These are phyloP conservation scores for Fraxinus pennsylvanica DNA, from an alignment of 257 asterid species.

Conservation along the genomic window DNA sequence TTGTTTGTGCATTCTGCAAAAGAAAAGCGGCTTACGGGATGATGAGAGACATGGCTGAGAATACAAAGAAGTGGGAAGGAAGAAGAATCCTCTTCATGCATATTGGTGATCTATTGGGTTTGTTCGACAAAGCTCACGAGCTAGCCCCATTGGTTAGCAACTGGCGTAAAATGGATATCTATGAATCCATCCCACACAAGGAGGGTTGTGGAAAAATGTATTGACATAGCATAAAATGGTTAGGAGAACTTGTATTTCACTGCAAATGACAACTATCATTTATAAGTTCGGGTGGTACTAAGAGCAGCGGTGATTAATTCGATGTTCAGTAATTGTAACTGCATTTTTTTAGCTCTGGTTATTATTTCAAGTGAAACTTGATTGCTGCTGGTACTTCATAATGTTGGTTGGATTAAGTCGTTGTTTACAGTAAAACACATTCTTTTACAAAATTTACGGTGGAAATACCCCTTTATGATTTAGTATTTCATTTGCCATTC, in stretches of 20 bases:
- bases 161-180: constrained; percentile 22
- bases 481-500: too few relatives aligned
- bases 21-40: constrained; percentile 33
- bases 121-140: constrained; percentile 76
- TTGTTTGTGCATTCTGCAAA: too few relatives aligned
- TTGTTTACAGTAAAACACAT: too few relatives aligned
- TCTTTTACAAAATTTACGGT: too few relatives aligned
- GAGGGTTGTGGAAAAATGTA: constrained; percentile 90
- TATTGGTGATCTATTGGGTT: constrained; percentile 86
- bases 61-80: constrained; percentile 86
- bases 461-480: too few relatives aligned
- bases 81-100: constrained; percentile 83
- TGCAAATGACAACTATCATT: neutral
- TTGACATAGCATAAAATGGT: constrained; percentile 22
- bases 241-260: constrained; percentile 7
- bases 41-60: constrained; percentile 78
- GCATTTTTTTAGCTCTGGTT: too few relatives aligned
- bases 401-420: too few relatives aligned
- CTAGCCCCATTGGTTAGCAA: constrained; percentile 44
- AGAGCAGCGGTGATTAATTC: too few relatives aligned
- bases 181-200: constrained; percentile 53
- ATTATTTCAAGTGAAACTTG: too few relatives aligned
- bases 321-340: too few relatives aligned
- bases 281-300: too few relatives aligned
- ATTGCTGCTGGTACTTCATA: too few relatives aligned